Base-by-base conservation (phyloP, 495 filamentous ascomycete species). In the Xylaria bambusicola region DNA sequence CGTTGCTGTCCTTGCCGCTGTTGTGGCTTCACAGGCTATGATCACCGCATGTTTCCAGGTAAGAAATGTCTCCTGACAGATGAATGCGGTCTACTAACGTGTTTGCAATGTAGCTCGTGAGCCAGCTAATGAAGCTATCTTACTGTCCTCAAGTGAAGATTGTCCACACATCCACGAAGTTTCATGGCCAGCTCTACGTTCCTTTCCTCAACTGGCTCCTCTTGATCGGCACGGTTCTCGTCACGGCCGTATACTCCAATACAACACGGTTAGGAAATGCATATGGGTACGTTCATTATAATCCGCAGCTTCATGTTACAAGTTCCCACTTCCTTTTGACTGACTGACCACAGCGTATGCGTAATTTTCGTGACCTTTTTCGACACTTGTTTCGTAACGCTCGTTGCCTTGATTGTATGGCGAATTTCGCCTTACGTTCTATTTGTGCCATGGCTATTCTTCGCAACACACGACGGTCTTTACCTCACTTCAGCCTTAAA, bases 11-110 rank as follows among this genome's bases (percentile, higher is more conserved):
- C 70, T 90, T 4, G 88, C 88, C 4, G 86, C 86, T 21, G 81
- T 91, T 53, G 88, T 91, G 17, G 88, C 88, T n/a, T 87, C 83
- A 15, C 88, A 91, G 53, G 88, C 88, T 31, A 87, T 90, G 74
- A 90, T 91, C 45, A 91, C 88, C 6, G 83, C 81, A n/a, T 83
- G 84, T 3, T 90, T 91, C 56, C 73, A 76, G 61, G 66, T 69
- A 50, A 54, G 42, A 4, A 1, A 23, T 12, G 17, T 21, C 9
- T 13, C 12, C 40, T 44, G 38, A 20, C 29, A 33, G 29, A 44
- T 18, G 18, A n/a, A n/a, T n/a, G n/a, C n/a, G 3, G 35, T 17
- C 8, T 23, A 17, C 59, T 69, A 56, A 69, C 20, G 20, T 1
- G 4, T 24, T 29, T 13, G n/a, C n/a, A n/a, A n/a, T n/a, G 1